These are phyloP conservation scores for Ceratobasidium sp. DNA, from an alignment of 1,284 basidiomycete species.

Conservation along the genomic window DNA sequence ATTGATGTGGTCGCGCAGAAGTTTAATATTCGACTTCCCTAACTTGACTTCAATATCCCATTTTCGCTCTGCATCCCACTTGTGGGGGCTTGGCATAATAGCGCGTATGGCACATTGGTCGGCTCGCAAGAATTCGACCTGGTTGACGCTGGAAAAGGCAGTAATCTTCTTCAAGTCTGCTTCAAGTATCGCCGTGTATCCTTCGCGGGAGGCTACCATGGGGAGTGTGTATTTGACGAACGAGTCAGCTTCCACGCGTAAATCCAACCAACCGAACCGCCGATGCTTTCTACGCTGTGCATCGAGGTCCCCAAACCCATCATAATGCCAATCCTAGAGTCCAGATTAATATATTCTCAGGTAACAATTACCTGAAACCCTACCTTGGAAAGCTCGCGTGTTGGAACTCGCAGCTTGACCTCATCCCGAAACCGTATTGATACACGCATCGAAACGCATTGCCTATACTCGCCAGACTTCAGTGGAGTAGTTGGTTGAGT, in stretches of 20 bases:
- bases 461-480: constrained; percentile 76
- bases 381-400: constrained; percentile 85
- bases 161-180: constrained; percentile 82
- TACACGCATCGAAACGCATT: constrained; percentile 79
- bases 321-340: constrained; percentile 82
- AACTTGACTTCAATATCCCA: constrained; percentile 80
- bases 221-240: constrained; percentile 83
- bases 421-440: constrained; percentile 80
- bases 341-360: neutral
- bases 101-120: constrained; percentile 61
- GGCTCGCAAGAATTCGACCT: constrained; percentile 76
- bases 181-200: constrained; percentile 80
- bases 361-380: neutral
- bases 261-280: constrained; percentile 69
- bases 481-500: constrained; percentile 62
- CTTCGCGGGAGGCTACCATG: constrained; percentile 72
- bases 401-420: constrained; percentile 80
- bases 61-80: constrained; percentile 63
- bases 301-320: constrained; percentile 58
- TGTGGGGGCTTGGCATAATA: constrained; percentile 53
- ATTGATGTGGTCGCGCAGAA: constrained; percentile 90
- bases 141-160: constrained; percentile 84
- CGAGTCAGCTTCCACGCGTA: constrained; percentile 79
- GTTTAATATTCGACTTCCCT: constrained; percentile 71
- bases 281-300: constrained; percentile 61